Evolutionary conservation across 108 stramenopile species (phyloP).

Genomic region (Nitzschia sp.): DNA sequence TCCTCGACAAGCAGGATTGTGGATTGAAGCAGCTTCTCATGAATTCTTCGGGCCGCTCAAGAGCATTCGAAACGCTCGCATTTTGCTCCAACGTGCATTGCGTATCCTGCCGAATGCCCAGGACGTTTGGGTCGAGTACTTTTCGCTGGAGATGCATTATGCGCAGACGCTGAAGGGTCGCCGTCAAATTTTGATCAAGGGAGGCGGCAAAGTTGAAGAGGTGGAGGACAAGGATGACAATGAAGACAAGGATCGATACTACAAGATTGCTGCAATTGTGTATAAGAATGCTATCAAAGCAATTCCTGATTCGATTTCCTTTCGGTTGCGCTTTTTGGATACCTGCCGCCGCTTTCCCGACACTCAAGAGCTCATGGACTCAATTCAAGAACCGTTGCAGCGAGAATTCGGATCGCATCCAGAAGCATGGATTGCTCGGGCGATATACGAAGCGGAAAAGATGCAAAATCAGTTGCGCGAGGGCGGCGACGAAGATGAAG

Average conservation of each 20-base stretch:
- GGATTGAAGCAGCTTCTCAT: conserved; percentile 85
- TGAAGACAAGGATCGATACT: conserved; percentile 4
- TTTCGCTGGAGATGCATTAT: conserved; percentile 84
- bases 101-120: conserved; percentile 64
- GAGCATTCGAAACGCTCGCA: conserved; percentile 72
- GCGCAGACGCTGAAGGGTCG: conserved; percentile 75
- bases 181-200: conserved; percentile 50
- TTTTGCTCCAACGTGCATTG: conserved; percentile 81
- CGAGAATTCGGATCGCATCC: conserved; percentile 62
- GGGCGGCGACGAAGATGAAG: conserved; percentile 21
- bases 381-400: conserved; percentile 55
- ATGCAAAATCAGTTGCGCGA: neutral
- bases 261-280: conserved; percentile 55
- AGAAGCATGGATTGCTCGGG: conserved; percentile 84
- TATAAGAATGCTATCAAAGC: conserved; percentile 79
- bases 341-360: conserved; percentile 71
- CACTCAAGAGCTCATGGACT: conserved; percentile 51
- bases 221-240: conserved; percentile 25
- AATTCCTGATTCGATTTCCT: conserved; percentile 56
- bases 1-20: conserved; percentile 75
- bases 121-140: conserved; percentile 84
- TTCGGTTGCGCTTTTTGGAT: conserved; percentile 78
- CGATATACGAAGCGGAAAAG: conserved; percentile 35
- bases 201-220: conserved; percentile 2
- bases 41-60: conserved; percentile 80